Evolutionary conservation across 164 flowering plant genomes (phyloP), one percentile per base, ranked within the genome.

Genomic region (Saururus chinensis): DNA sequence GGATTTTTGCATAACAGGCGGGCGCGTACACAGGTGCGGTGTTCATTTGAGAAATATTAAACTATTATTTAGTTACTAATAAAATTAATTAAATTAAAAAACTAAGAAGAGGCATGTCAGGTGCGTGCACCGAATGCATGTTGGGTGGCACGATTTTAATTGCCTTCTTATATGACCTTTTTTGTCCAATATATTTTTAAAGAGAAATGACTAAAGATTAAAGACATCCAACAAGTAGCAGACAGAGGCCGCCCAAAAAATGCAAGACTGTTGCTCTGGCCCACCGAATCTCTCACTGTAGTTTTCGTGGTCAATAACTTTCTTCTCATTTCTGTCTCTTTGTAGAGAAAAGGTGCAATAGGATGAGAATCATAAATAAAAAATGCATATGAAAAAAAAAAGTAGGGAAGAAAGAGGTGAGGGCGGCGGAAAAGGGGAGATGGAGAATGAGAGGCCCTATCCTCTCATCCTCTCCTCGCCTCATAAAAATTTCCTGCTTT

Each of bases 181-280:
- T n/a, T n/a, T n/a, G n/a, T n/a, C n/a, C n/a, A n/a, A n/a, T n/a
- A n/a, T n/a, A n/a, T n/a, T n/a, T n/a, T n/a, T n/a, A n/a, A n/a
- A n/a, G n/a, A n/a, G n/a, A n/a, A n/a, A n/a, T n/a, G n/a, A n/a
- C n/a, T n/a, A n/a, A n/a, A n/a, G 56, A 53, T 1, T 4, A n/a
- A 53, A 0, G 56, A 53, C 56, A 53, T 53, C 56, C 56, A 53
- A n/a, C 56, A 53, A 53, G 20, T n/a, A 52, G 21, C 23, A 53
- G 56, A 53, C 56, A 53, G 19, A 53, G 22, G 37, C n/a, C n/a
- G 6, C 37, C 37, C 2, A 30, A 53, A 53, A 21, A 53, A 4
- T 21, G 4, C 56, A 23, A 53, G n/a, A n/a, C n/a, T 19, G 24
- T 23, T 49, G 3, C 22, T n/a, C 10, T 11, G 24, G 54, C 21